A percentile compares a stretch with the other conserved stretches of the same genome.
phyloP scores from a whole-genome alignment of 352 stramenopile genomes.

The Phytophthora ramorum region DNA sequence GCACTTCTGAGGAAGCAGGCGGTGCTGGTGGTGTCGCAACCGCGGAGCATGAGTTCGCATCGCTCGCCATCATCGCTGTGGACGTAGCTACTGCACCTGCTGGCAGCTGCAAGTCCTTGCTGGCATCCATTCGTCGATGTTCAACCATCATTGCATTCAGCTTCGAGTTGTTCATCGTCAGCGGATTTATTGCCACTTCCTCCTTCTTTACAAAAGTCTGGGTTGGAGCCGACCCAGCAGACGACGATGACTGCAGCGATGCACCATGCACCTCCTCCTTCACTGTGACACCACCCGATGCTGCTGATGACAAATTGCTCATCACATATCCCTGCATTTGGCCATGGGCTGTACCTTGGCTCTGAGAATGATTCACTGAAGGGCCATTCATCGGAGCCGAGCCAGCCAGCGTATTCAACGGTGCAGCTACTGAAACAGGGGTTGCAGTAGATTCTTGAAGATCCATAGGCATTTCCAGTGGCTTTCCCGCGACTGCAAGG shows the following conservation, averaged over 20 bases:
- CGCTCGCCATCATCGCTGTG: conserved; percentile 37
- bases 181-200: conserved; percentile 58
- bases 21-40: conserved; percentile 33
- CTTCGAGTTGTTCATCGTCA: conserved; percentile 89
- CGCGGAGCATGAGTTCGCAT: conserved; percentile 18
- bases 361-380: conserved; percentile 20
- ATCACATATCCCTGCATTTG: conserved; percentile 15
- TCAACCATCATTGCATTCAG: conserved; percentile 89
- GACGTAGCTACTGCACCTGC: conserved; percentile 41
- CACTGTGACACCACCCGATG: conserved; percentile 3
- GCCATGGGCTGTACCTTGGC: conserved; percentile 11
- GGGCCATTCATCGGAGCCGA: conserved; percentile 13
- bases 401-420: conserved; percentile 29
- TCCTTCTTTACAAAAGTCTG: conserved; percentile 27
- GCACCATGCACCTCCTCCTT: conserved; percentile 36
- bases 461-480: conserved; percentile 68
- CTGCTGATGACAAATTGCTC: conserved; percentile 6
- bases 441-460: conserved; percentile 48
- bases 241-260: not conserved
- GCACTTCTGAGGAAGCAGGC: conserved; percentile 58
- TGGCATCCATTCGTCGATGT: conserved; percentile 75
- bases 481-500: conserved; percentile 41
- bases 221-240: conserved; percentile 6
- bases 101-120: conserved; percentile 37
- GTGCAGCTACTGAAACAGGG: conserved; percentile 28